phyloP scores from a whole-genome alignment of 1,284 basidiomycete species.

The Xerocomus minutiporus region DNA sequence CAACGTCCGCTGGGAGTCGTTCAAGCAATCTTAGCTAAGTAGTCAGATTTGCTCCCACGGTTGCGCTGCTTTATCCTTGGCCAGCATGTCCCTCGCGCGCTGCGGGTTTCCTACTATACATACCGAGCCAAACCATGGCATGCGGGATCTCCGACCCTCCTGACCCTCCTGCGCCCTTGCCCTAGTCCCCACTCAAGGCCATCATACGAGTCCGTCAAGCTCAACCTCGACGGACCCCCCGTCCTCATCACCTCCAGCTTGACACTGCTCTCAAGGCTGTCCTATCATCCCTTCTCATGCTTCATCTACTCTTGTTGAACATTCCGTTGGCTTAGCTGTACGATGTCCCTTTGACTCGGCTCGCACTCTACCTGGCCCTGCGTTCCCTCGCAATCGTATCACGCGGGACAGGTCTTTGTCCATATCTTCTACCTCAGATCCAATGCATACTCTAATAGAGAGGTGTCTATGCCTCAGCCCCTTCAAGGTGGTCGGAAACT shows the following conservation, averaged over 20 bases:
- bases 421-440: constrained; percentile 59
- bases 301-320: constrained; percentile 49
- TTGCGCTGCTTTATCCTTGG: too few species aligned
- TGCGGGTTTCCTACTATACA: too few species aligned
- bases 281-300: constrained; percentile 48
- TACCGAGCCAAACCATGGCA: too few species aligned
- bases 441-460: constrained; percentile 35
- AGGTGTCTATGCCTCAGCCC: constrained; percentile 33
- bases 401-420: constrained; percentile 69
- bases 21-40: too few species aligned
- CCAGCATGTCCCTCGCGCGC: too few species aligned
- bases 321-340: constrained; percentile 28
- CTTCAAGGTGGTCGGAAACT: constrained; percentile 41
- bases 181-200: constrained; percentile 34
- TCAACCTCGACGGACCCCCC: constrained; percentile 27
- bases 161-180: neutral
- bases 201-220: constrained; percentile 24
- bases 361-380: constrained; percentile 43
- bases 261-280: constrained; percentile 39
- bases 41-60: too few species aligned
- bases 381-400: constrained; percentile 50
- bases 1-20: too few species aligned
- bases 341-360: constrained; percentile 56
- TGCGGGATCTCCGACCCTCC: too few species aligned
- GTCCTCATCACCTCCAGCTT: constrained; percentile 45